phyloP scores from a whole-genome alignment of 345 rosid genomes.

The Pelargonium nanum region DNA sequence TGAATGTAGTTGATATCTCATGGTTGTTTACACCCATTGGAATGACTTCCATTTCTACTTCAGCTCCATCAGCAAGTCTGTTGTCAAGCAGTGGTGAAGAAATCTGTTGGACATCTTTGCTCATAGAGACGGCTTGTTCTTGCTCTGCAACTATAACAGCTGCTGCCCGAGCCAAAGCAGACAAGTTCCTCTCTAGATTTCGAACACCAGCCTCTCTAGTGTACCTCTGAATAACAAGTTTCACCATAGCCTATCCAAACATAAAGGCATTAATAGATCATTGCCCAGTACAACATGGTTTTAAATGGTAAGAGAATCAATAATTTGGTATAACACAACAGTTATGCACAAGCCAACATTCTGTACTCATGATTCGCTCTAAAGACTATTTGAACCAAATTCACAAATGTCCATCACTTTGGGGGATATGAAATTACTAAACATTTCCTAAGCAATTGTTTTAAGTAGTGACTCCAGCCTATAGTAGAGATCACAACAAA shows the following conservation, averaged over 20 bases:
- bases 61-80: constrained; percentile 83
- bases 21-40: constrained; percentile 77
- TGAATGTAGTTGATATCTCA: constrained; percentile 62
- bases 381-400: not conserved
- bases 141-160: constrained; percentile 88
- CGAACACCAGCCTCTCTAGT: constrained; percentile 99
- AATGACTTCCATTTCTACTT: constrained; percentile 97
- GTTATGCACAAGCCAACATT: not conserved
- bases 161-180: constrained; percentile 96
- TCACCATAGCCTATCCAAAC: constrained; percentile 59
- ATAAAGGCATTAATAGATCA: not conserved
- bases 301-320: not conserved
- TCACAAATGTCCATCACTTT: too few relatives aligned
- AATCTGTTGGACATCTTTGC: constrained; percentile 66
- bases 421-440: not conserved
- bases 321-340: not conserved
- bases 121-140: constrained; percentile 62
- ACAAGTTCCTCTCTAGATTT: constrained; percentile 76
- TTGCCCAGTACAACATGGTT: not conserved
- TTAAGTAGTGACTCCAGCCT: not conserved
- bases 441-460: not conserved
- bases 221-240: constrained; percentile 78
- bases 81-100: constrained; percentile 68
- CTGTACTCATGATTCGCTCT: not conserved
- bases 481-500: not conserved